Percentiles rank a stretch among this genome's conserved stretches.
These are phyloP conservation scores for Podosphaera xanthii DNA, from an alignment of 2,329 filamentous ascomycete genomes.

Conservation along the genomic window DNA sequence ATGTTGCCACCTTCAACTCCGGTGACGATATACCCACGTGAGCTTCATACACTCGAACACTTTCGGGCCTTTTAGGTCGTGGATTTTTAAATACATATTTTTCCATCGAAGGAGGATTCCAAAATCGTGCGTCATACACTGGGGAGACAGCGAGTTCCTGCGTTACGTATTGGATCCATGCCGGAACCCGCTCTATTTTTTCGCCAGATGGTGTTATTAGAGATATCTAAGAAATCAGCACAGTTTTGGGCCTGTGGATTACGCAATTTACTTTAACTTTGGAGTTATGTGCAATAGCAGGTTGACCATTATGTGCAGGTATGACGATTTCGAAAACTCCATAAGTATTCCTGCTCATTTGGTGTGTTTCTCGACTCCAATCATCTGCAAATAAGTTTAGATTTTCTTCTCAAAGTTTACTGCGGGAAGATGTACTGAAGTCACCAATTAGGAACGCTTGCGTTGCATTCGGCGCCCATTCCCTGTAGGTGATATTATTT, in stretches of 20 bases:
- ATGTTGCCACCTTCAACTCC: constrained; percentile 70
- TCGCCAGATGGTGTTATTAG: constrained; percentile 60
- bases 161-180: constrained; percentile 94
- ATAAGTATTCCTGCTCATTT: constrained; percentile 68
- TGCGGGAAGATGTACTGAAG: constrained; percentile 41
- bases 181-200: constrained; percentile 67
- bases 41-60: constrained; percentile 90
- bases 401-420: neutral
- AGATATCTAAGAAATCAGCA: constrained; percentile 38
- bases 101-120: constrained; percentile 66
- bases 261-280: constrained; percentile 58
- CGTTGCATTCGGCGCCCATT: constrained; percentile 86
- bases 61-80: constrained; percentile 61
- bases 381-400: constrained; percentile 31
- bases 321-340: constrained; percentile 72
- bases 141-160: constrained; percentile 80
- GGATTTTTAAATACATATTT: constrained; percentile 68
- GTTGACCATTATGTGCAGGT: constrained; percentile 47
- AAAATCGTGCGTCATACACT: constrained; percentile 85
- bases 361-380: constrained; percentile 65
- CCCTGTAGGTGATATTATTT: constrained; percentile 70
- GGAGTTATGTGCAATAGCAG: constrained; percentile 74
- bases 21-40: constrained; percentile 93
- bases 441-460: constrained; percentile 77
- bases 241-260: neutral